Base-by-base conservation (phyloP, 1,284 basidiomycete species). In the Heliocybe sulcata region DNA sequence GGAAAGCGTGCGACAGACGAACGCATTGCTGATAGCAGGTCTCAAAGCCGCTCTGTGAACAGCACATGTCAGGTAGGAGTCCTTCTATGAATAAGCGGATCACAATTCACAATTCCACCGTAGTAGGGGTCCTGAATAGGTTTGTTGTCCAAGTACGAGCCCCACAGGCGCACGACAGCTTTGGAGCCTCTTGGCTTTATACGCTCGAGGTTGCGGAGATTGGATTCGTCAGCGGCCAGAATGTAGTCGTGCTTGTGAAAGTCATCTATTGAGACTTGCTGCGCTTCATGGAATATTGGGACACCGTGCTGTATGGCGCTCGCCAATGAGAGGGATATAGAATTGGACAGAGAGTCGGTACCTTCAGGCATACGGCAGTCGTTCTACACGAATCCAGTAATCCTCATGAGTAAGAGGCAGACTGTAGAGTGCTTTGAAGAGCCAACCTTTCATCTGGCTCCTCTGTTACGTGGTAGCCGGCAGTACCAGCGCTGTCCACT, bases 111-210 rank as follows among this genome's bases (percentile, higher is more conserved):
- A 47, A 74, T 69, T 26, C 79, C 78, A n/a, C 83, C 87, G 59
- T 88, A 90, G 67, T 89, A 90, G 6, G 87, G 87, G 65, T 90
- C 88, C 11, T 75, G 71, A 56, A 90, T 88, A 3, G 81, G 73
- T 62, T 77, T 76, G 54, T 74, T 70, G 64, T 89, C 84, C 2
- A 81, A 68, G 65, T 85, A 90, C 4, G 85, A 85, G n/a, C 88
- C 88, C 82, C 86, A 90, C 25, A 90, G 75, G 14, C 73, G 73
- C 26, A 90, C 76, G 45, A 75, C 73, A 1, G 87, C 85, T 9
- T 79, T 83, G 12, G 78, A 67, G 58, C 79, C 72, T 20, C 67
- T 59, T 3, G 87, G 85, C 58, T 77, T 82, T 56, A 81, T 75
- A 45, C 75, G 72, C 50, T 79, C 60, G 35, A 90, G 70, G 58